Percentiles rank a stretch among this genome's conserved stretches.
Evolutionary conservation across 2,329 filamentous ascomycete genomes (phyloP).

Genomic region (Pestalotiopsis sp.): DNA sequence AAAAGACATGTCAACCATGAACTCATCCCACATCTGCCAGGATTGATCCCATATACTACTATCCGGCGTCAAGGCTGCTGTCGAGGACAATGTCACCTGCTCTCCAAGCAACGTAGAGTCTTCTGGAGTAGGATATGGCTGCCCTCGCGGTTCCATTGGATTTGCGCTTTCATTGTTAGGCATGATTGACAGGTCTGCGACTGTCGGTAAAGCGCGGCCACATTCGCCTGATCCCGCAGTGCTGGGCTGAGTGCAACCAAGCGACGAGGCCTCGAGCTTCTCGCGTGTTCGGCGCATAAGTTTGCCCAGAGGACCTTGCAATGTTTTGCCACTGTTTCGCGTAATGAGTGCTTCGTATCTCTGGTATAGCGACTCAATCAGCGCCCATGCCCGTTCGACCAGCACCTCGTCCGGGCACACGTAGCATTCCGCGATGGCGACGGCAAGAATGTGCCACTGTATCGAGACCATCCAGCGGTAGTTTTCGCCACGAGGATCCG

Average conservation of each 20-base stretch:
- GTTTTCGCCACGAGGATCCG: slow-evolving; percentile 28
- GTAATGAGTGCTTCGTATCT: slow-evolving; percentile 15
- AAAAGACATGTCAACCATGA: slow-evolving; percentile 1
- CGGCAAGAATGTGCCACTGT: slow-evolving; percentile 27
- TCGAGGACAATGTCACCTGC: not conserved
- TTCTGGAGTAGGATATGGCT: not conserved
- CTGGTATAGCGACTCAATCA: slow-evolving; percentile 24
- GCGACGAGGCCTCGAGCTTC: not conserved
- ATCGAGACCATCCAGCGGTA: slow-evolving; percentile 30
- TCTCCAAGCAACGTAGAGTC: not conserved
- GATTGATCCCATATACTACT: not conserved
- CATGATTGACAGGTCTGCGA: not conserved
- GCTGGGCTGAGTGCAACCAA: not conserved
- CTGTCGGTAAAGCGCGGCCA: not conserved
- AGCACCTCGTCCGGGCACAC: slow-evolving; percentile 22
- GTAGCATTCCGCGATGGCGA: slow-evolving; percentile 30
- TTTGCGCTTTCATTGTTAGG: not conserved
- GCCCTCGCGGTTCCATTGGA: not conserved
- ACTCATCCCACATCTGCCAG: slow-evolving; percentile 1
- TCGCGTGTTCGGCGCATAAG: slow-evolving; percentile 14
- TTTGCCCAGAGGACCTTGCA: slow-evolving; percentile 17
- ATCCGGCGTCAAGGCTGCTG: not conserved
- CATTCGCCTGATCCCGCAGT: not conserved
- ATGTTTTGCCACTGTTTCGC: slow-evolving; percentile 14
- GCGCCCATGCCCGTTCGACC: slow-evolving; percentile 25